These are phyloP conservation scores for Dactylonectria macrodidyma DNA, from an alignment of 2,329 filamentous ascomycete species.

Conservation along the genomic window DNA sequence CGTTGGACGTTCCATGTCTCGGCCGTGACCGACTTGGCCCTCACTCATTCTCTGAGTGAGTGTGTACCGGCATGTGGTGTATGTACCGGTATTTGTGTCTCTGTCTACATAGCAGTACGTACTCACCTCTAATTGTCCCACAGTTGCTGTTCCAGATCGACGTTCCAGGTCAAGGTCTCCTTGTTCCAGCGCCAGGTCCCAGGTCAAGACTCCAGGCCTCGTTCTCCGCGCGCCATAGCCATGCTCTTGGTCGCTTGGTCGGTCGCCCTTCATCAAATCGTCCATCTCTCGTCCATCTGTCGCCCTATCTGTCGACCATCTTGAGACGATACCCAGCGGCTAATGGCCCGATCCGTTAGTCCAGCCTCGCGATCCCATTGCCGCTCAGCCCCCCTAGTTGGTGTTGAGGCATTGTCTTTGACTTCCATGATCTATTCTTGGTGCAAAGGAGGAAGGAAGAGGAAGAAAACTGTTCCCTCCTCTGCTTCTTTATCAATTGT, in stretches of 20 bases:
- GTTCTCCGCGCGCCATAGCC: background rate
- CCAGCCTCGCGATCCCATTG: background rate
- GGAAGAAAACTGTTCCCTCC: background rate
- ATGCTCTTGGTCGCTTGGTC: conserved; percentile 25
- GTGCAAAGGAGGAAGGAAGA: background rate
- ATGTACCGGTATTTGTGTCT: background rate
- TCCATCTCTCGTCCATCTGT: background rate
- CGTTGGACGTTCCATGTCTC: background rate
- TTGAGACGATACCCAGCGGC: conserved; percentile 34
- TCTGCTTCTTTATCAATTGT: background rate
- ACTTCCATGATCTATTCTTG: background rate
- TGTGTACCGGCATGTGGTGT: background rate
- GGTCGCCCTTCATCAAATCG: background rate
- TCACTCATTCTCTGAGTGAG: background rate
- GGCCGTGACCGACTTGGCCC: background rate
- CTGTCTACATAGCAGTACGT: background rate
- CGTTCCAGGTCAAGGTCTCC: background rate
- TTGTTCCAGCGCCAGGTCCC: background rate
- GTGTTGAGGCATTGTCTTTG: background rate
- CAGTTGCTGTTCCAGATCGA: background rate
- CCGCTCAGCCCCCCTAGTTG: background rate
- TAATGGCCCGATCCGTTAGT: conserved; percentile 26
- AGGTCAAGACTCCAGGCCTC: background rate
- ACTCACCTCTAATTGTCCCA: background rate
- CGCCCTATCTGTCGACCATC: background rate